Evolutionary conservation across 805 yeast genomes (phyloP), one percentile per base, ranked within the genome.

Genomic region (Starmerella geochares): DNA sequence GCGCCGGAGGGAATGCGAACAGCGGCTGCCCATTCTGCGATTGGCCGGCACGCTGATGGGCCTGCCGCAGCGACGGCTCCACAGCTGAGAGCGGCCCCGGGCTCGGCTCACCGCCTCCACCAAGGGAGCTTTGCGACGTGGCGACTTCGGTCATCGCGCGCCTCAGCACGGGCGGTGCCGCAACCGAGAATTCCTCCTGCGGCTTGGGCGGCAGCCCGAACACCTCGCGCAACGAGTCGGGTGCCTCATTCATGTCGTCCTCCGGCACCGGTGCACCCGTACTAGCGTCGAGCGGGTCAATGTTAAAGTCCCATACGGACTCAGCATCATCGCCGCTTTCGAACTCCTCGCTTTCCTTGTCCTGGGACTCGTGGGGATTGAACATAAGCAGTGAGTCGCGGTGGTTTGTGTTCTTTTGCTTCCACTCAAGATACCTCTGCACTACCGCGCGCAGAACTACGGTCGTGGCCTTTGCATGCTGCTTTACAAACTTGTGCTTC

Each of bases 401-500:
- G 6, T 56, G 74, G 52, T 70, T 76, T 16, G 67, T 71, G 50
- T 71, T 64, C 73, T 73, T 57, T 72, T 79, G 65, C 79, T 94
- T 65, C 98, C 74, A 70, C 14, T 40, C 39, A 28, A 55, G 57
- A 53, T 69, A 70, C 32, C 70, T 50, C 2, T 83, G 73, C 5
- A 92, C 79, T 21, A 92, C 69, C 62, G 87, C 96, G 54, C 79
- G 79, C 52, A 92, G 66, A 0, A 76, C 66, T 2, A 73, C 46
- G 0, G 86, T 81, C 3, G 87, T 78, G 2, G 75, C 63, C 54
- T 72, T 75, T 56, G 77, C 79, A 62, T 83, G 78, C 40, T 71
- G 64, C 55, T 76, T 77, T 46, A 92, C 76, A 54, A 90, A 82
- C 63, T 77, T 83, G 46, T 87, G 75, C 60, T 81, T 85, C 50